phyloP scores from a whole-genome alignment of 257 asterid genomes.

The Jaltomata sinuosa region DNA sequence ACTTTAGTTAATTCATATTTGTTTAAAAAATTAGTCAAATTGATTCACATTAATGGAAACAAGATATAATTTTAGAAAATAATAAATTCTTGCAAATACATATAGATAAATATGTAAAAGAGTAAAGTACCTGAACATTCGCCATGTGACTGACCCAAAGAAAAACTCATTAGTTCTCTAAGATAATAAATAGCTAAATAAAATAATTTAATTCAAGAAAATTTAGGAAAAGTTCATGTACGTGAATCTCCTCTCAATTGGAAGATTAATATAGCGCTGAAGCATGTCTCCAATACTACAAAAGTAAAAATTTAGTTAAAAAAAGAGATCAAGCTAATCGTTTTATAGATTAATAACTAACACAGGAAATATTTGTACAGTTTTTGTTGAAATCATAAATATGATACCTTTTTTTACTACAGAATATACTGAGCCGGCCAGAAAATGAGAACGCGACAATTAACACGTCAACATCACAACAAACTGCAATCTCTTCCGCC shows the following conservation, averaged over 20 bases:
- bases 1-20: background rate
- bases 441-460: constrained; percentile 50
- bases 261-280: constrained; percentile 24
- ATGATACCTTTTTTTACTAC: constrained; percentile 20
- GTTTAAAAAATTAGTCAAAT: background rate
- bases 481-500: constrained; percentile 26
- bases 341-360: background rate
- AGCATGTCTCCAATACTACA: constrained; percentile 48
- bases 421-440: constrained; percentile 43
- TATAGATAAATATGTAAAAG: background rate
- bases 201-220: too few species aligned
- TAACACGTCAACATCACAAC: constrained; percentile 43
- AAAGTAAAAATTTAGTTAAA: background rate
- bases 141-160: constrained; percentile 21
- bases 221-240: background rate
- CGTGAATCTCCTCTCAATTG: constrained; percentile 37
- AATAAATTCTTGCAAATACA: background rate
- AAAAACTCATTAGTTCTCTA: background rate
- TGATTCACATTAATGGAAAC: background rate
- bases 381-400: background rate
- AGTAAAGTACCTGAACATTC: constrained; percentile 37
- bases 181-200: background rate
- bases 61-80: background rate
- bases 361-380: too few species aligned
- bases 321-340: background rate